phyloP scores from a whole-genome alignment of 2,329 filamentous ascomycete genomes.

The Paracoccidioides brasiliensis region DNA sequence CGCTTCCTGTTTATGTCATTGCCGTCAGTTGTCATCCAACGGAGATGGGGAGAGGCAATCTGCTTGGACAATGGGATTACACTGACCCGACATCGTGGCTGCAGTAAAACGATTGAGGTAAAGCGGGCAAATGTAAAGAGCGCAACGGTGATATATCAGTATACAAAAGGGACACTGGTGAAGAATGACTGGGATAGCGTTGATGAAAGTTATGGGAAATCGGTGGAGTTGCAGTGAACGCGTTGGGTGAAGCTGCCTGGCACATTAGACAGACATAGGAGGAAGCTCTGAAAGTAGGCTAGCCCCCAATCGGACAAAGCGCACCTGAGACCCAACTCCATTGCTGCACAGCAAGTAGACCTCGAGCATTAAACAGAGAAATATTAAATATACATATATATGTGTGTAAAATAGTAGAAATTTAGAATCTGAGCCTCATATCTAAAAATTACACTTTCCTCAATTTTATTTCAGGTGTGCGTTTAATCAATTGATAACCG shows the following conservation, averaged over 20 bases:
- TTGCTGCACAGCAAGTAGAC: not conserved
- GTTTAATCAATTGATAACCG: not conserved
- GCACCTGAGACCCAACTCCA: not conserved
- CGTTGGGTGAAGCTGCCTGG: slow-evolving; percentile 25
- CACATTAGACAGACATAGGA: not conserved
- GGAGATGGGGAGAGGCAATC: slow-evolving; percentile 1
- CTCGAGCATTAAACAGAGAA: too few species aligned
- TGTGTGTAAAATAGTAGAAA: not conserved
- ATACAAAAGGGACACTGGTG: not conserved
- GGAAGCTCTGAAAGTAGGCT: slow-evolving; percentile 5
- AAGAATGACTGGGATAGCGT: slow-evolving; percentile 10
- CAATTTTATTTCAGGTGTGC: not conserved
- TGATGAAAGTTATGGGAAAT: slow-evolving; percentile 12
- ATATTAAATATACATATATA: not conserved
- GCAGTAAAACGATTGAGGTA: slow-evolving; percentile 6
- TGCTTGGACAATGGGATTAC: slow-evolving; percentile 1
- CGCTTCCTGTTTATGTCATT: slow-evolving; percentile 46
- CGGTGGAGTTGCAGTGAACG: slow-evolving; percentile 12
- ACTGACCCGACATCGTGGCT: slow-evolving; percentile 34
- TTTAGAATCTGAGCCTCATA: not conserved
- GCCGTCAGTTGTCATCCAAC: slow-evolving; percentile 16
- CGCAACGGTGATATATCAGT: not conserved
- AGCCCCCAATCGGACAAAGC: slow-evolving; percentile 1
- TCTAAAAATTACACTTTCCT: too few species aligned
- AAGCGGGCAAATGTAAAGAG: slow-evolving; percentile 3